Evolutionary conservation across 805 yeast species (phyloP), one percentile per base, ranked within the genome.

Genomic region (Sungouiella blattae): DNA sequence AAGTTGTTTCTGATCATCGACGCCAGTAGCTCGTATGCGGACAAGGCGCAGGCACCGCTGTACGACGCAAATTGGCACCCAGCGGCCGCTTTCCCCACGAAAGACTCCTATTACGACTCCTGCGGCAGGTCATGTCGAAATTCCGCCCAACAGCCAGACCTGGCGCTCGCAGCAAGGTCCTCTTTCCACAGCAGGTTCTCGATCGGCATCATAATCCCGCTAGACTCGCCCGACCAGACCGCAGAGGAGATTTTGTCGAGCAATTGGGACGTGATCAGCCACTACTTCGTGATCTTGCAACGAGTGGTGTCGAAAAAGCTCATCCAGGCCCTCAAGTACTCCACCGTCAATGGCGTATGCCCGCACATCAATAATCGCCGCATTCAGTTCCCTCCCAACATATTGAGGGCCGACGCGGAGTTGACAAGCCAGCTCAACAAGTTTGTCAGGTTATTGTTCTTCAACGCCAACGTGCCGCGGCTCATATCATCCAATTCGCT

Each of bases 261-360:
- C 41, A 71, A 73, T 44, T 76, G 80, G 80, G 57, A 58, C 8
- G 75, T 67, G 34, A 56, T 73, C 11, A 54, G 71, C 9, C 66
- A 59, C 33, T 68, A 59, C 26, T 40, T 73, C 18, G 50, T 68
- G 2, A 39, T 57, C 1, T 46, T 72, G 6, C 77, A 74, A 45
- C 58, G 56, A 29, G 33, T 57, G n/a, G 57, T 71, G 11, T 49
- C 58, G 18, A 53, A 63, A 36, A 71, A 69, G 39, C 49, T 73
- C 28, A 50, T 62, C 4, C 30, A 39, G n/a, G 44, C 47, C 11
- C 47, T 64, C 27, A 51, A 47, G 28, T 34, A 36, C 15, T 44
- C 53, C 18, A 32, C 47, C 5, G 35, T 36, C 12, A 35, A 38
- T 28, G 33, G 40, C 15, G 31, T 33, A 20, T 43, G 52, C 18